Conservation (phyloP, 805 yeast species). For the Pachysolen tannophilus region DNA sequence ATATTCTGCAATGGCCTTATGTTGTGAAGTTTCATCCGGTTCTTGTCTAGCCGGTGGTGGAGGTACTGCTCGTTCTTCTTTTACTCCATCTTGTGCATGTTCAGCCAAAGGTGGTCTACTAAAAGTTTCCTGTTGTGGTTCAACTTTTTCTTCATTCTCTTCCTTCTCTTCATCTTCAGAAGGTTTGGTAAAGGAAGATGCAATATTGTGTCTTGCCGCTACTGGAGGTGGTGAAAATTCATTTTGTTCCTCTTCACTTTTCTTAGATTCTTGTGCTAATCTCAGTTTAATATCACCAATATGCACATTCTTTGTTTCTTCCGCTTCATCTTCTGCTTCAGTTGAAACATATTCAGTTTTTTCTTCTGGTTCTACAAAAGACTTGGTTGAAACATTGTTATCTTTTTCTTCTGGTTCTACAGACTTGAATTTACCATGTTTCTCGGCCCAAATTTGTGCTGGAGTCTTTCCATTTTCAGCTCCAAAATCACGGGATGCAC, state of each 20-base stretch:
- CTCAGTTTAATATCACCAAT: conserved; percentile 9
- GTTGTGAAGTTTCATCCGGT: conserved; percentile 11
- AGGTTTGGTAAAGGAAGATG: conserved; percentile 5
- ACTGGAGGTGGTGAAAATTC: conserved; percentile 6
- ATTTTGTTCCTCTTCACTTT: conserved; percentile 17
- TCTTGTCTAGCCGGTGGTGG: conserved; percentile 13
- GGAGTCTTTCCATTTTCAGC: conserved; percentile 79
- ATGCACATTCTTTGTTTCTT: conserved; percentile 10
- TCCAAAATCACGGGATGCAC: conserved; percentile 54
- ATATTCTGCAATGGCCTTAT: conserved; percentile 71
- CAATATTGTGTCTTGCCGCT: conserved; percentile 8
- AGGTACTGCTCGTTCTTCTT: conserved; percentile 11
- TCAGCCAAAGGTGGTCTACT: conserved; percentile 17
- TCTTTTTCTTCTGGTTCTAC: conserved; percentile 25
- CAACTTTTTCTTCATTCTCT: conserved; percentile 15
- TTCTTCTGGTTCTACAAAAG: conserved; percentile 15
- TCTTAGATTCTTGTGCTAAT: conserved; percentile 15
- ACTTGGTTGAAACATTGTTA: conserved; percentile 17
- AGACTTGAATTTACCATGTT: conserved; percentile 57
- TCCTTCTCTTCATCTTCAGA: conserved; percentile 12
- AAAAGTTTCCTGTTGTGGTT: conserved; percentile 18
- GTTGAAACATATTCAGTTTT: conserved; percentile 24
- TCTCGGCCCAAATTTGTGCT: conserved; percentile 94
- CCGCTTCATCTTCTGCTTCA: conserved; percentile 22
- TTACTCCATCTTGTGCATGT: not conserved